Percentiles rank a stretch among this genome's conserved stretches.
These are phyloP conservation scores for Lachnellula arida DNA, from an alignment of 2,329 filamentous ascomycete species.

Conservation along the genomic window DNA sequence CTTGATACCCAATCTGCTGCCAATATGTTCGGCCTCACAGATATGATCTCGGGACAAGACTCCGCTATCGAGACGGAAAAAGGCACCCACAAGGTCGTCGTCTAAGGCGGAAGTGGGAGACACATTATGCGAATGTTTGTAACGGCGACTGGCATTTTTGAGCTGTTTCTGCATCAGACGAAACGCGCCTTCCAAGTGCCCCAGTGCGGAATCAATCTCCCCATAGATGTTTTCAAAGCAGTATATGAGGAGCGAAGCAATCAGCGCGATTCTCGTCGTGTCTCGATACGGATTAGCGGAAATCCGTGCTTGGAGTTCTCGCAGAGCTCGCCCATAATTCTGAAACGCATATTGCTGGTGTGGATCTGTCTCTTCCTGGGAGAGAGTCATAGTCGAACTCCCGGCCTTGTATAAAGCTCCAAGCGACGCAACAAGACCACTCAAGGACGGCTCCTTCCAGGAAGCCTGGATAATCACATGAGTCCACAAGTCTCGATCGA, in stretches of 20 bases:
- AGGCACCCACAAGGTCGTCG: slow-evolving; percentile 18
- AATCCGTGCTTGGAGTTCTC: slow-evolving; percentile 11
- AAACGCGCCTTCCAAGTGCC: slow-evolving; percentile 15
- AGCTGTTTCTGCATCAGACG: slow-evolving; percentile 17
- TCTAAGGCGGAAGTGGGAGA: slow-evolving; percentile 15
- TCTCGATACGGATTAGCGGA: slow-evolving; percentile 3
- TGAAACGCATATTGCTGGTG: slow-evolving; percentile 20
- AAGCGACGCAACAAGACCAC: slow-evolving; percentile 14
- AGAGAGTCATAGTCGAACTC: not conserved
- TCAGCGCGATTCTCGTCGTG: slow-evolving; percentile 14
- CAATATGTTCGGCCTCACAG: not conserved
- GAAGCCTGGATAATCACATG: slow-evolving; percentile 18
- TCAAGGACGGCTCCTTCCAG: slow-evolving; percentile 12
- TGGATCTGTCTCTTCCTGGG: not conserved
- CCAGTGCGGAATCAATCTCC: slow-evolving; percentile 11
- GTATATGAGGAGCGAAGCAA: slow-evolving; percentile 23
- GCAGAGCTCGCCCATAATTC: slow-evolving; percentile 21
- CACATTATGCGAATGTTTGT: not conserved
- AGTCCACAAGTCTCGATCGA: slow-evolving; percentile 15
- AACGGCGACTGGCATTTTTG: not conserved
- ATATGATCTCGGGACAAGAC: slow-evolving; percentile 7
- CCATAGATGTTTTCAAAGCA: slow-evolving; percentile 22
- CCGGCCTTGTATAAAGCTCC: slow-evolving; percentile 18
- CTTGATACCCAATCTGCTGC: slow-evolving; percentile 11
- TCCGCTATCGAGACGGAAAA: slow-evolving; percentile 16